These are phyloP conservation scores for Pezicula neosporulosa DNA, from an alignment of 2,329 filamentous ascomycete genomes.

Conservation along the genomic window DNA sequence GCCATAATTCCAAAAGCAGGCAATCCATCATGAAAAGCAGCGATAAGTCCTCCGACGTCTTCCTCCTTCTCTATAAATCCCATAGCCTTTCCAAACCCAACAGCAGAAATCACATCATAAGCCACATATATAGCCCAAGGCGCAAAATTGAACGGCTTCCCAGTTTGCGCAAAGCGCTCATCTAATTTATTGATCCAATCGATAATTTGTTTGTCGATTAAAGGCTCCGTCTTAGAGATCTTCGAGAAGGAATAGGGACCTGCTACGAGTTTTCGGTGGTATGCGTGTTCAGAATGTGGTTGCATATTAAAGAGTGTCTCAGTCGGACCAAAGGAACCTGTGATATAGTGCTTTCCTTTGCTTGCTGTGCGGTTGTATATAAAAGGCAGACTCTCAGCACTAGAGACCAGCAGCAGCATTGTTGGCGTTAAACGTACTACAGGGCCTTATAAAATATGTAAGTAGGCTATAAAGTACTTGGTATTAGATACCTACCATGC, in stretches of 20 bases:
- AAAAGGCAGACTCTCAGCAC: constrained; percentile 49
- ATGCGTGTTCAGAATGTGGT: constrained; percentile 45
- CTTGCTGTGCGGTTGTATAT: constrained; percentile 53
- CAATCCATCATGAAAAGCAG: constrained; percentile 50
- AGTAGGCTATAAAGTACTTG: neutral
- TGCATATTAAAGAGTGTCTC: constrained; percentile 57
- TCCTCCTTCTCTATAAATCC: constrained; percentile 50
- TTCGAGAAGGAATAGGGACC: constrained; percentile 52
- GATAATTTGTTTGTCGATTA: constrained; percentile 47
- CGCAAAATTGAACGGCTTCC: constrained; percentile 48
- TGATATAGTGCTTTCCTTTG: constrained; percentile 57
- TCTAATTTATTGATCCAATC: constrained; percentile 48
- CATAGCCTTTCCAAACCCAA: constrained; percentile 52
- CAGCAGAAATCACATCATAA: constrained; percentile 54
- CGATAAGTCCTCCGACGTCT: constrained; percentile 50
- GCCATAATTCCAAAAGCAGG: constrained; percentile 47
- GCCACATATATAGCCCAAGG: constrained; percentile 54
- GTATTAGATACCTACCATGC: constrained; percentile 36
- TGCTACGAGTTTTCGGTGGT: constrained; percentile 51
- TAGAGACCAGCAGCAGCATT: constrained; percentile 47
- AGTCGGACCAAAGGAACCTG: constrained; percentile 51
- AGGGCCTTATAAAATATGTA: constrained; percentile 34
- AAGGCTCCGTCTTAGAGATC: constrained; percentile 55
- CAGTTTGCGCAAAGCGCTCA: constrained; percentile 39
- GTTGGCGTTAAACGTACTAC: constrained; percentile 51